Evolutionary conservation across 164 flowering plant species (phyloP).

Genomic region (Sextonia rubra): DNA sequence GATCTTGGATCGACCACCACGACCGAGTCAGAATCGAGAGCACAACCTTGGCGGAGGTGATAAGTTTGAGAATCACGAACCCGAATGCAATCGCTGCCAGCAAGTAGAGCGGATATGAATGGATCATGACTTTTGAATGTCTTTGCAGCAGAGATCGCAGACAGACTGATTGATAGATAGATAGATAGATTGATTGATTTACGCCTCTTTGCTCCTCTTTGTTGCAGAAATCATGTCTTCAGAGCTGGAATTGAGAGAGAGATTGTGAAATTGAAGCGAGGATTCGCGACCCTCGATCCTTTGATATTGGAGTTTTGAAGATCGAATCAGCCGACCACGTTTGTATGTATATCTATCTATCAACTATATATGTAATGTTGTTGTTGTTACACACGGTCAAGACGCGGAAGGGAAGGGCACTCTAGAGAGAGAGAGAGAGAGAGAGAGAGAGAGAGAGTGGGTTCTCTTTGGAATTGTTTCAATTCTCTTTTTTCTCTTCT

Average conservation of each 20-base stretch:
- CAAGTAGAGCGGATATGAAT: not conserved
- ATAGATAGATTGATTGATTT: too few relatives aligned
- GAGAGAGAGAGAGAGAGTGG: too few relatives aligned
- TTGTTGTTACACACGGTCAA: not conserved
- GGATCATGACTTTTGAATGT: not conserved
- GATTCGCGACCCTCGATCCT: too few relatives aligned
- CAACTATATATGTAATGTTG: too few relatives aligned
- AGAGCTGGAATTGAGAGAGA: not conserved
- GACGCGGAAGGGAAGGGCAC: constrained; percentile 1
- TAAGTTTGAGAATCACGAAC: constrained; percentile 1
- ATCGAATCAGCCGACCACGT: not conserved
- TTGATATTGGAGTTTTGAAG: not conserved
- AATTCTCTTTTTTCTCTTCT: too few relatives aligned
- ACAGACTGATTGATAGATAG: too few relatives aligned
- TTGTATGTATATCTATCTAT: too few relatives aligned
- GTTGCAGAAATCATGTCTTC: not conserved
- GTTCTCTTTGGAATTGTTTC: too few relatives aligned
- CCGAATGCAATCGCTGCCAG: not conserved
- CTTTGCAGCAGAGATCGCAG: not conserved
- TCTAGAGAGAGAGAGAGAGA: too few relatives aligned
- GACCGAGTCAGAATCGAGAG: constrained; percentile 16
- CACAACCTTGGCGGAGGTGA: constrained; percentile 2
- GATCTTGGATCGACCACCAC: constrained; percentile 33
- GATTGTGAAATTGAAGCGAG: not conserved
- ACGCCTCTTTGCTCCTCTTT: not conserved